Evolutionary conservation across 108 stramenopile species (phyloP), one percentile per base, ranked within the genome.

Genomic region (Poteriospumella lacustris): DNA sequence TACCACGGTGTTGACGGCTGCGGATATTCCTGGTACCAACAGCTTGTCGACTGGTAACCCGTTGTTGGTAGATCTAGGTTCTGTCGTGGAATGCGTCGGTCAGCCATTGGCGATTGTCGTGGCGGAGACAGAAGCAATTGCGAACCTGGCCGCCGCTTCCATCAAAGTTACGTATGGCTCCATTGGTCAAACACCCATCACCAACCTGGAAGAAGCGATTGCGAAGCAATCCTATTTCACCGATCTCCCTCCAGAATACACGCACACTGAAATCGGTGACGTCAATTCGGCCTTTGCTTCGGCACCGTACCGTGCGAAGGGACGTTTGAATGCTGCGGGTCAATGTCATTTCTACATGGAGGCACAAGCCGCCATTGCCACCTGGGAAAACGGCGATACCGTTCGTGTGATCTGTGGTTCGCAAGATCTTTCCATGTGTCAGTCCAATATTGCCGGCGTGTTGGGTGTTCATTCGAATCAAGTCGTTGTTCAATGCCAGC

Each of bases 261-360:
- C 77, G 12, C 59, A 59, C 0, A 58, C 43, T 44, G 36, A 42
- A 24, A 36, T 31, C 40, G 81, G 12, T n/a, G 42, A 68, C 40
- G 33, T 38, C 19, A 36, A 59, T 1, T 36, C 38, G 9, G 80
- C 75, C 2, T 9, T 81, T 24, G 43, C 0, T 1, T 3, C 0
- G 9, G 15, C 77, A 5, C 56, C 58, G n/a, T 0, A 64, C 15
- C 28, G 67, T 15, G 26, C 77, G 24, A 52, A 44, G 41, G 82
- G 82, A 31, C 1, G 3, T 26, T 29, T 79, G 31, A 15, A 19
- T 15, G 68, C 78, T 3, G 79, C 68, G 2, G 34, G 28, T 2
- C 82, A 83, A 72, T 73, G 72, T 43, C 82, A 83, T 41, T 83
- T 83, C 40, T 79, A 83, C 79, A 41, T 83, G 31, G 81, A 82